A percentile compares a stretch with the other conserved stretches of the same genome.
These are phyloP conservation scores for Xerocomus brunneocitrinus DNA, from an alignment of 768 basidiomycete genomes.

Conservation along the genomic window DNA sequence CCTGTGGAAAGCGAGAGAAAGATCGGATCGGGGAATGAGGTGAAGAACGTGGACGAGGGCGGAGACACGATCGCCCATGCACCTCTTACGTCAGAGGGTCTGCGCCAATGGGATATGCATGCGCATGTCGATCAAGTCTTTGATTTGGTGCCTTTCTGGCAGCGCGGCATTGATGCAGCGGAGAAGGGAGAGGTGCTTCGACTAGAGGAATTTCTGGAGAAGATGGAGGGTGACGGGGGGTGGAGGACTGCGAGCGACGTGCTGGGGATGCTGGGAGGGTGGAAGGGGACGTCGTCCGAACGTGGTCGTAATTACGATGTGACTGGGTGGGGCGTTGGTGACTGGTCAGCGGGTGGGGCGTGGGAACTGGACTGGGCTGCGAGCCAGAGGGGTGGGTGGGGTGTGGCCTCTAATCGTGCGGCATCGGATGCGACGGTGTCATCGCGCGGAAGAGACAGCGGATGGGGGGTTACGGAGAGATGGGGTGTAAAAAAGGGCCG, in stretches of 20 bases:
- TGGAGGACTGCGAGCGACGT: constrained; percentile 29
- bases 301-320: background rate
- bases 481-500: constrained; percentile 6
- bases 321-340: constrained; percentile 11
- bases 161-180: constrained; percentile 43
- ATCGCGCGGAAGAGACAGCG: constrained; percentile 8
- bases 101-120: constrained; percentile 28
- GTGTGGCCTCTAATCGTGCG: background rate
- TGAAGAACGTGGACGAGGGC: constrained; percentile 20
- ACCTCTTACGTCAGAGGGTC: constrained; percentile 28
- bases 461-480: constrained; percentile 18
- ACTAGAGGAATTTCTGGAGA: constrained; percentile 44
- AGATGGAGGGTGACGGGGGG: constrained; percentile 33
- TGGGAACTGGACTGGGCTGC: constrained; percentile 6
- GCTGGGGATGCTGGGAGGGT: constrained; percentile 27
- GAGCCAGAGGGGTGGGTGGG: constrained; percentile 13
- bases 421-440: constrained; percentile 22
- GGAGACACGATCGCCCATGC: constrained; percentile 29
- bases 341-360: constrained; percentile 9
- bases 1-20: background rate
- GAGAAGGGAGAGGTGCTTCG: constrained; percentile 40
- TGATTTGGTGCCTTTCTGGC: constrained; percentile 55
- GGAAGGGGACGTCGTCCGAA: constrained; percentile 11
- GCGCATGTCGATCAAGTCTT: constrained; percentile 43
- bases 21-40: background rate